phyloP scores from a whole-genome alignment of 2,329 filamentous ascomycete genomes.

The Phyllosticta citrichinensis region DNA sequence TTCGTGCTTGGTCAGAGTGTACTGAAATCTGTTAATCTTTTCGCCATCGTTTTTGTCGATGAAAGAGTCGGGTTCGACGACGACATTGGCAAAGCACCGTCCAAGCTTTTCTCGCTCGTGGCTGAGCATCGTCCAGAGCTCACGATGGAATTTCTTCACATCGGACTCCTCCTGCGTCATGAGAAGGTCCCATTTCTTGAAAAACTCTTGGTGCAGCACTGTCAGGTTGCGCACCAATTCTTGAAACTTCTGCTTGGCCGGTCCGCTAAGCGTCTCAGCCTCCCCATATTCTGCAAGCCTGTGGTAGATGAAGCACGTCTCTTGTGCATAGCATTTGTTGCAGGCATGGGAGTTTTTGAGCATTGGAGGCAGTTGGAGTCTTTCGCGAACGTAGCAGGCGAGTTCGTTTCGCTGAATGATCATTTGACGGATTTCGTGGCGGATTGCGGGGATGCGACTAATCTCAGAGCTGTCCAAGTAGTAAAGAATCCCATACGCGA shows the following conservation, averaged over 20 bases:
- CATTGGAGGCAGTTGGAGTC: slow-evolving; percentile 76
- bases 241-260: slow-evolving; percentile 70
- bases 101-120: slow-evolving; percentile 77
- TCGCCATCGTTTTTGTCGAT: slow-evolving; percentile 58
- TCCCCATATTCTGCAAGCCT: slow-evolving; percentile 78
- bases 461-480: slow-evolving; percentile 89
- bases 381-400: slow-evolving; percentile 73
- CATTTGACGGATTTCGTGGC: slow-evolving; percentile 88
- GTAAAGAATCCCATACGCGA: slow-evolving; percentile 83
- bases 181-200: slow-evolving; percentile 87
- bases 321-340: slow-evolving; percentile 80
- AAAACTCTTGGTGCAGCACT: slow-evolving; percentile 67
- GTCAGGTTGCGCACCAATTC: slow-evolving; percentile 72
- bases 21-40: slow-evolving; percentile 86
- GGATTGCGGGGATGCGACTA: slow-evolving; percentile 72
- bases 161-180: slow-evolving; percentile 92
- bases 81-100: slow-evolving; percentile 78
- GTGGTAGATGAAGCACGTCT: slow-evolving; percentile 87
- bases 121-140: slow-evolving; percentile 95
- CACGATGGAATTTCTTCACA: slow-evolving; percentile 72
- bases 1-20: slow-evolving; percentile 69
- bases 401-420: slow-evolving; percentile 90
- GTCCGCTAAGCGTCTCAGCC: slow-evolving; percentile 70
- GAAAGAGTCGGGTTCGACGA: slow-evolving; percentile 69
- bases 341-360: slow-evolving; percentile 73